Evolutionary conservation across 225 moss, liverwort and hornwort species (phyloP).

Genomic region (Pseudisothecium myosuroides): DNA sequence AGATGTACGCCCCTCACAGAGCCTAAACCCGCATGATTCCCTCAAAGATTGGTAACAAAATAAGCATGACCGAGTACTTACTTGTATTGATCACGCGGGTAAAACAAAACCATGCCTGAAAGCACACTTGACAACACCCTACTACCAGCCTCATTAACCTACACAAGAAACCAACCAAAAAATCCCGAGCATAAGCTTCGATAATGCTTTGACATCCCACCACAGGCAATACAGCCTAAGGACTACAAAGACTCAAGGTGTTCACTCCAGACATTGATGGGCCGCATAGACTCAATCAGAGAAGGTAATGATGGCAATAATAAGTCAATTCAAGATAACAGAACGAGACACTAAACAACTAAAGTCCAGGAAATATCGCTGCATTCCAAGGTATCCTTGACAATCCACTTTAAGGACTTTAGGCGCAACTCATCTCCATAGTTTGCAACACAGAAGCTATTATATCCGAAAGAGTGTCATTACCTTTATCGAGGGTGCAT

Average conservation of each 20-base stretch:
- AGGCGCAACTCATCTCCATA: neutral
- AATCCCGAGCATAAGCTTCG: neutral
- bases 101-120: slow-evolving; percentile 83
- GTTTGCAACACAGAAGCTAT: neutral
- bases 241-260: neutral
- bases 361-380: neutral
- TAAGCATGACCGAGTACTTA: slow-evolving; percentile 16
- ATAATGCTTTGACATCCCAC: neutral
- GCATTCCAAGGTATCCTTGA: neutral
- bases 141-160: slow-evolving; percentile 98
- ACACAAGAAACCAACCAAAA: slow-evolving; percentile 4
- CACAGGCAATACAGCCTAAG: neutral
- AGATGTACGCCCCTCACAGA: neutral
- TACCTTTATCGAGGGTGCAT: slow-evolving; percentile 94
- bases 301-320: neutral
- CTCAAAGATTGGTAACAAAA: neutral
- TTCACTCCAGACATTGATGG: neutral
- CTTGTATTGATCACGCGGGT: slow-evolving; percentile 89
- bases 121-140: slow-evolving; percentile 76
- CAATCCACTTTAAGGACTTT: neutral
- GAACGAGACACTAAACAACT: neutral
- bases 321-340: neutral
- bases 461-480: neutral
- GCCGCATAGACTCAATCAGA: neutral
- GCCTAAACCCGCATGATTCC: neutral